A percentile compares a stretch with the other conserved stretches of the same genome.
Evolutionary conservation across 106 monocot species (phyloP).

Genomic region (Apostasia shenzhenica): DNA sequence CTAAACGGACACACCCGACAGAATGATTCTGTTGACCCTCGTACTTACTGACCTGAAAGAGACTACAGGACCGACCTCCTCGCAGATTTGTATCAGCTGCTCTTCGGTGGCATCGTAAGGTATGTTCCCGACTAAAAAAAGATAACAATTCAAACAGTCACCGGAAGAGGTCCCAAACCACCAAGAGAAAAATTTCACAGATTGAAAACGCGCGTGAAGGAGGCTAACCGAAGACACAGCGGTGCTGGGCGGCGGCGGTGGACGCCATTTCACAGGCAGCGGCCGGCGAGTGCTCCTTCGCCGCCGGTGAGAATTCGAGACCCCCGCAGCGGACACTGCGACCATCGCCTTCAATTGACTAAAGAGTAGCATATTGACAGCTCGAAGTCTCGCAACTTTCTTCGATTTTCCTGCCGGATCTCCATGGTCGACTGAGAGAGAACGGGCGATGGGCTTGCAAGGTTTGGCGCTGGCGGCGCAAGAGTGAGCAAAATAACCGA

Average conservation of each 20-base stretch:
- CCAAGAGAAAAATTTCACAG: neutral
- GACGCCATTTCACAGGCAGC: slow-evolving; percentile 36
- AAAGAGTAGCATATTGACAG: too few relatives aligned
- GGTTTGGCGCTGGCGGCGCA: too few relatives aligned
- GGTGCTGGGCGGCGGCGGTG: slow-evolving; percentile 54
- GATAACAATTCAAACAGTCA: neutral
- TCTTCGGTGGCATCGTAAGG: slow-evolving; percentile 96
- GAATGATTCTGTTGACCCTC: too few relatives aligned
- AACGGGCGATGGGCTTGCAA: too few relatives aligned
- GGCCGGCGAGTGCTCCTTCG: neutral
- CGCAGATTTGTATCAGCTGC: slow-evolving; percentile 89
- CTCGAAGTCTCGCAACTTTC: too few relatives aligned
- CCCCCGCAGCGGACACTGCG: neutral
- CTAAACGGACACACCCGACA: too few relatives aligned
- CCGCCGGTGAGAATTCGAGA: neutral
- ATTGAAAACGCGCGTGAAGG: neutral
- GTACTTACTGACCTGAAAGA: slow-evolving; percentile 63
- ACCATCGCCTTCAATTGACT: too few relatives aligned
- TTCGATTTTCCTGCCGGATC: too few relatives aligned
- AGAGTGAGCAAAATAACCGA: too few relatives aligned
- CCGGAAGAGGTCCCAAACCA: neutral
- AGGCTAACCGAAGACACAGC: slow-evolving; percentile 77
- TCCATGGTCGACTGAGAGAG: too few relatives aligned
- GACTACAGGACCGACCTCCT: slow-evolving; percentile 95
- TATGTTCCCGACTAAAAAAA: slow-evolving; percentile 81